Evolutionary conservation across 768 basidiomycete genomes (phyloP).

Genomic region (Agaricus bisporus): DNA sequence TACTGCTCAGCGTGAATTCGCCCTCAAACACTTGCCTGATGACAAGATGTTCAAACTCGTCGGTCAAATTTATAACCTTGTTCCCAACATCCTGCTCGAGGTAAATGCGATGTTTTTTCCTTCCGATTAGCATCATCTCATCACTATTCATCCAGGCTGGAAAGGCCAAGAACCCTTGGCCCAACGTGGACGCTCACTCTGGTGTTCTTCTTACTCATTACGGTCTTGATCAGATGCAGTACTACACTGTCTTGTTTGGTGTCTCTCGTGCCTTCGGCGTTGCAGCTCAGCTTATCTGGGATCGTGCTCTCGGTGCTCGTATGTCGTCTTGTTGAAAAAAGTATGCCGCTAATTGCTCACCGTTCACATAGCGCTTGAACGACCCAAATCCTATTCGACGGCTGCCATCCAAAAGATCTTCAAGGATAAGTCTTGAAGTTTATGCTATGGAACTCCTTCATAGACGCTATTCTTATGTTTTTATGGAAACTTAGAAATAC

Average conservation of each 20-base stretch:
- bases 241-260: conserved; percentile 97
- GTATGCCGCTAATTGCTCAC: background rate
- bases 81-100: conserved; percentile 86
- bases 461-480: background rate
- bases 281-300: conserved; percentile 87
- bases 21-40: conserved; percentile 74
- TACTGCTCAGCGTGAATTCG: conserved; percentile 86
- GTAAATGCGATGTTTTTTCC: conserved; percentile 23
- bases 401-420: conserved; percentile 78
- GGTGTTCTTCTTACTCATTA: conserved; percentile 85
- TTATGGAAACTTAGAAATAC: background rate
- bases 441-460: background rate
- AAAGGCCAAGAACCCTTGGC: conserved; percentile 93
- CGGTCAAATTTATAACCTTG: conserved; percentile 80
- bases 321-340: conserved; percentile 26
- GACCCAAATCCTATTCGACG: conserved; percentile 89
- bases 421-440: conserved; percentile 38
- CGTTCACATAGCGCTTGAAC: conserved; percentile 58
- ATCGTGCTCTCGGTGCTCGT: conserved; percentile 89
- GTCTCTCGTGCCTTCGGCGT: conserved; percentile 94
- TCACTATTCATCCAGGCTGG: conserved; percentile 49
- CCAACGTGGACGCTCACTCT: conserved; percentile 97
- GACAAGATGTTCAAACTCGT: conserved; percentile 95
- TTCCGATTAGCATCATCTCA: background rate
- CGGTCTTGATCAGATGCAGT: conserved; percentile 86